Evolutionary conservation across 176 grass and related monocot genomes (phyloP).

Genomic region (Triticum timopheevii): DNA sequence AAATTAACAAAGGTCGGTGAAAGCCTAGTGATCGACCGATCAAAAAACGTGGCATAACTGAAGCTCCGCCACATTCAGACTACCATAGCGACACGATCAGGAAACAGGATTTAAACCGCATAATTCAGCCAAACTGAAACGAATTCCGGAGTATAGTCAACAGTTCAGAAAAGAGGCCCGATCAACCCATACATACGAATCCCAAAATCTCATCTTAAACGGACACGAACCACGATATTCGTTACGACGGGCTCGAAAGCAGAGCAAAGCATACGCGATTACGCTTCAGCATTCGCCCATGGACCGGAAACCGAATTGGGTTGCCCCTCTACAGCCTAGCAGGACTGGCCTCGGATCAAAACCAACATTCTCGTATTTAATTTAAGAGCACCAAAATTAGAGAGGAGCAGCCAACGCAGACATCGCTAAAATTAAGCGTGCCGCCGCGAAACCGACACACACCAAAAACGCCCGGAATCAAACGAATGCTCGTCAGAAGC

Average conservation of each 20-base stretch:
- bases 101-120: background rate
- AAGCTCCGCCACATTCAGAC: background rate
- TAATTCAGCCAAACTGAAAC: background rate
- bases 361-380: background rate
- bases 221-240: background rate
- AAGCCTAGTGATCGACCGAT: background rate
- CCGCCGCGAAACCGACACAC: background rate
- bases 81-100: background rate
- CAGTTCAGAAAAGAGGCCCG: background rate
- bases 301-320: background rate
- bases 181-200: background rate
- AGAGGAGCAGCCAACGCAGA: background rate
- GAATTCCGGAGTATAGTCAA: background rate
- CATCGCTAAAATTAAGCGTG: background rate
- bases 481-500: background rate
- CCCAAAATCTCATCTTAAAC: background rate
- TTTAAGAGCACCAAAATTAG: background rate
- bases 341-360: slow-evolving; percentile 11
- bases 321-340: background rate
- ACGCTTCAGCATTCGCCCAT: background rate
- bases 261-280: background rate
- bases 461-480: background rate
- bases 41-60: background rate
- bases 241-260: background rate
- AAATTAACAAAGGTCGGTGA: background rate